Evolutionary conservation across 164 flowering plant genomes (phyloP), one percentile per base, ranked within the genome.

Genomic region (Vitis labrusca): DNA sequence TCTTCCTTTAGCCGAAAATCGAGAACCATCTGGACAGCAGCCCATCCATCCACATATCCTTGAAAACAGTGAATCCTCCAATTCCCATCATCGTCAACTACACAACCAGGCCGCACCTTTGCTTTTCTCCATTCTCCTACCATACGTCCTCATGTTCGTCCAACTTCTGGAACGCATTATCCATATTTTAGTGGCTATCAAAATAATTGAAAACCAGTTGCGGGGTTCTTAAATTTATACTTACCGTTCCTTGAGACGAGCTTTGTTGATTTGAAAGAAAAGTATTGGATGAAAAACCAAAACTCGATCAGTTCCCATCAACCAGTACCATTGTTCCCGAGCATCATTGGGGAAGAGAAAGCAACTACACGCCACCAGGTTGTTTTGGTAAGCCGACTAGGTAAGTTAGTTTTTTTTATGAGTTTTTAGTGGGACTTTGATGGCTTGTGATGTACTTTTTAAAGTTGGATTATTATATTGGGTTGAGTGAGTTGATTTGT

Each of bases 11-110:
- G 13, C 5, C 11, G 59, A 65, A 79, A 91, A n/a, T 92, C 97
- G 1, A 86, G 79, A 1, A 89, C 89, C 61, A 72, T 77, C 89
- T 90, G 89, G 23, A 77, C 87, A 10, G 74, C 59, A 0, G 19
- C 32, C 97, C 94, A 91, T 2, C 54, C 12, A 3, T 67, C 52
- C 27, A 3, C n/a, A 13, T n/a, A 59, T 1, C 50, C 12, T 63
- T 85, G 76, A 47, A 64, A 81, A 59, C 88, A 82, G 73, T 81
- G 82, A 30, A 85, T 17, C 32, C 83, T 75, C 6, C 89, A 76
- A 64, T 86, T 87, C 16, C 94, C 94, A 61, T 89, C 89, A 5
- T 81, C 74, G 56, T 78, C 91, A 0, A 91, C 89, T 71, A 10
- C 89, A 72, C 23, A 75, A 51, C 11, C 61, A 37, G 8, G 32